Evolutionary conservation across 108 stramenopile species (phyloP), one percentile per base, ranked within the genome.

Genomic region (Nannochloropsis salina): DNA sequence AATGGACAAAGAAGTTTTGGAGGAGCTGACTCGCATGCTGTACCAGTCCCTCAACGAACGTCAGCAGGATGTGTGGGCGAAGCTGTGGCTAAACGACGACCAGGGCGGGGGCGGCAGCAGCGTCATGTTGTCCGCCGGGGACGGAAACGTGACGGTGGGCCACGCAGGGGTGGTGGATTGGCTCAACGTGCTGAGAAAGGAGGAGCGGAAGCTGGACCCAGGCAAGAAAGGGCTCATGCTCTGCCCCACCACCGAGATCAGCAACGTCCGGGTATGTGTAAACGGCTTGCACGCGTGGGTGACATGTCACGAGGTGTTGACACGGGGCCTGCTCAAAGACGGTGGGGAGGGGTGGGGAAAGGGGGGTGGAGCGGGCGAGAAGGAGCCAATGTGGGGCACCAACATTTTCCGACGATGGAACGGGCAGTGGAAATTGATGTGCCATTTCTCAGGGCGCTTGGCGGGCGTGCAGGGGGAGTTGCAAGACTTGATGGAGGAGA

Each of bases 261-360:
- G 61, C n/a, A n/a, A 74, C 61, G 20, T 74, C 20, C 61, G 61
- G 61, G 61, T 74, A n/a, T 74, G 61, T 74, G 61, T 74, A 1
- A 74, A 74, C n/a, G 61, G 61, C 61, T n/a, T 74, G 5, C 61
- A 74, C n/a, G 61, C 61, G 20, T 74, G 61, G 61, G 61, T 74
- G 4, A 74, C 61, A 6, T 74, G 61, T n/a, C 15, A 74, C 20
- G 61, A 74, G 61, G 61, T 74, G 61, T n/a, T 74, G 61, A 8
- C 61, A 15, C 61, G 61, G 4, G 61, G 61, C 20, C 61, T 74
- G n/a, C n/a, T 74, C 20, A 74, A n/a, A 4, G n/a, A n/a, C 61
- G n/a, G n/a, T 2, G 61, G 61, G 61, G n/a, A 74, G 15, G 61
- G 61, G 2, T 1, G 31, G 31, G 61, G 61, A n/a, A n/a, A n/a